A percentile compares a stretch with the other conserved stretches of the same genome.
Evolutionary conservation across 352 stramenopile species (phyloP).

Genomic region (Globisporangium rhizosaccharum): DNA sequence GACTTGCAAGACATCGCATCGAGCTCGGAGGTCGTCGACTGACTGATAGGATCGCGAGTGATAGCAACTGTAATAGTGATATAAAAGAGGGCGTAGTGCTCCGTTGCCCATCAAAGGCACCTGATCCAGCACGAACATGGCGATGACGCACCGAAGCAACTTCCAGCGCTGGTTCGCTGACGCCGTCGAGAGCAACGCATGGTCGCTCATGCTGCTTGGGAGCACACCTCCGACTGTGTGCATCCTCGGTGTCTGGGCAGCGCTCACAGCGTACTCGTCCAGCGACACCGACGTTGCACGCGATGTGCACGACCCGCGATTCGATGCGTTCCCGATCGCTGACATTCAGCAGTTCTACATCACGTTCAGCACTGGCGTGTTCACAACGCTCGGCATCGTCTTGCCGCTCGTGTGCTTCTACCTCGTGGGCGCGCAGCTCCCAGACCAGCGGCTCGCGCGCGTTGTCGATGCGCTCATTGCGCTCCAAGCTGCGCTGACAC

Average conservation of each 20-base stretch:
- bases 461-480: slow-evolving; percentile 1
- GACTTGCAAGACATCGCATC: slow-evolving; percentile 21
- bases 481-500: not conserved
- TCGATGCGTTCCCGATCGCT: not conserved
- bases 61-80: not conserved
- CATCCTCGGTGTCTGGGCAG: slow-evolving; percentile 4
- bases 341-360: slow-evolving; percentile 1
- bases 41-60: not conserved
- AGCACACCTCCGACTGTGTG: not conserved
- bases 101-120: not conserved
- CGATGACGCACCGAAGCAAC: not conserved
- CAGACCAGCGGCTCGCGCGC: not conserved
- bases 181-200: slow-evolving; percentile 5
- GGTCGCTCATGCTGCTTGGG: slow-evolving; percentile 4
- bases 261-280: not conserved
- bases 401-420: slow-evolving; percentile 2
- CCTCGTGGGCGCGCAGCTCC: slow-evolving; percentile 2
- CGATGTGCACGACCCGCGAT: not conserved
- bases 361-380: not conserved
- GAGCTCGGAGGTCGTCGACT: slow-evolving; percentile 2
- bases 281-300: not conserved
- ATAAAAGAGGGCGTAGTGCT: not conserved
- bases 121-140: not conserved
- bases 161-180: slow-evolving; percentile 6
- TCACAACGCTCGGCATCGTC: not conserved